Conservation (phyloP, 352 stramenopile species). For the Pythium utonaiense region DNA sequence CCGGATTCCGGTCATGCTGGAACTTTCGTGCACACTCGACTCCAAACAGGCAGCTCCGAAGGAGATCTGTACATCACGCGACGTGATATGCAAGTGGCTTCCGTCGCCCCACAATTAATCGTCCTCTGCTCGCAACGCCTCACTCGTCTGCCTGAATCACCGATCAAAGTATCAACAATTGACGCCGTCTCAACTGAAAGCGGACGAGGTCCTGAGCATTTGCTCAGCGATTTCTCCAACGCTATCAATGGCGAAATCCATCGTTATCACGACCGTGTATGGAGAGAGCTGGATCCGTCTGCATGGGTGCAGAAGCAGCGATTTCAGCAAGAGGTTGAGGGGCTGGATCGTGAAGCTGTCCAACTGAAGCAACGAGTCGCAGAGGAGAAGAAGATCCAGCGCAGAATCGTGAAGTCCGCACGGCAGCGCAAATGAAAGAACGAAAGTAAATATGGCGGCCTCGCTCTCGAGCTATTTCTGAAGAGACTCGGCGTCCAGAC, state of each 20-base stretch:
- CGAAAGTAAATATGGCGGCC: background rate
- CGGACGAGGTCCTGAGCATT: background rate
- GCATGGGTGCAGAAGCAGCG: constrained; percentile 5
- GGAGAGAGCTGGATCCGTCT: constrained; percentile 13
- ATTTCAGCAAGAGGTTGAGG: background rate
- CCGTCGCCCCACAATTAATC: constrained; percentile 13
- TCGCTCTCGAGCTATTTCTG: background rate
- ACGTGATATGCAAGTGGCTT: background rate
- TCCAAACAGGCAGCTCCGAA: background rate
- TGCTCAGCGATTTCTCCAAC: constrained; percentile 1
- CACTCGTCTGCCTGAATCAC: background rate
- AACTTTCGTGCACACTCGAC: constrained; percentile 2
- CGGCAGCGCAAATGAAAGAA: constrained; percentile 6
- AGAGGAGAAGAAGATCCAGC: constrained; percentile 10
- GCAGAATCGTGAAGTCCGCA: background rate
- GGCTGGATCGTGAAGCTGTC: background rate
- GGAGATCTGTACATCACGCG: constrained; percentile 14
- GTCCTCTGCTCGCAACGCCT: constrained; percentile 16
- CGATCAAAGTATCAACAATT: background rate
- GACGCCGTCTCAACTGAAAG: background rate
- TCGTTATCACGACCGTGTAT: constrained; percentile 8
- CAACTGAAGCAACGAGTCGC: background rate
- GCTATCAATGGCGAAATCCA: constrained; percentile 4
- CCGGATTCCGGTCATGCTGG: background rate
- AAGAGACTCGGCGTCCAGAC: background rate